A percentile compares a stretch with the other conserved stretches of the same genome.
Conservation (phyloP, 345 rosid species). For the Moringa oleifera region DNA sequence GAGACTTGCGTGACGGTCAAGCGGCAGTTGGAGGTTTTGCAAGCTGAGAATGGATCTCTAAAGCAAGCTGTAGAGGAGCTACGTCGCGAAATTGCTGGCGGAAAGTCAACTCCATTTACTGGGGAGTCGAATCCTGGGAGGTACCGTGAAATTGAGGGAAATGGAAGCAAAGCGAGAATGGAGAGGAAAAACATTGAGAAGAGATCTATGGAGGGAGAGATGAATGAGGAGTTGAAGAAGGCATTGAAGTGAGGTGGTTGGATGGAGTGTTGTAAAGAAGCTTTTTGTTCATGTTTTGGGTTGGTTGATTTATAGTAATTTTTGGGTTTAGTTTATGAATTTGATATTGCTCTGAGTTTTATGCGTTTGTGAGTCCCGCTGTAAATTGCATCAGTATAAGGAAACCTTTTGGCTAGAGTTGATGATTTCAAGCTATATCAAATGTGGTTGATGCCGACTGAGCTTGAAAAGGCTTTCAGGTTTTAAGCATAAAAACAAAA, state of each 20-base stretch:
- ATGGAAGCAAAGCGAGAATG: slow-evolving; percentile 23
- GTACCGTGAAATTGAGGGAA: slow-evolving; percentile 41
- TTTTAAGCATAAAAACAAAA: no score
- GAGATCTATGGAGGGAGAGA: slow-evolving; percentile 43
- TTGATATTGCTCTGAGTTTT: no score
- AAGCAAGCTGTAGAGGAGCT: slow-evolving; percentile 75
- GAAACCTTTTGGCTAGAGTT: no score
- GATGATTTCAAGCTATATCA: no score
- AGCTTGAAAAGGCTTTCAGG: no score
- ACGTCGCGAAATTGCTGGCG: slow-evolving; percentile 39
- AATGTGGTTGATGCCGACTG: no score
- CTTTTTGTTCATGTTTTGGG: no score
- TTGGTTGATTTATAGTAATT: no score
- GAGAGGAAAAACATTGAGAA: slow-evolving; percentile 48
- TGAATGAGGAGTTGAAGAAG: slow-evolving; percentile 64
- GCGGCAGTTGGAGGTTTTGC: slow-evolving; percentile 60
- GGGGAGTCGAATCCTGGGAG: slow-evolving; percentile 37
- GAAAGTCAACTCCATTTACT: slow-evolving; percentile 13
- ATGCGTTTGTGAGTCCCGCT: no score
- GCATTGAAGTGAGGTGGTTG: slow-evolving; percentile 60
- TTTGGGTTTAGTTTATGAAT: no score
- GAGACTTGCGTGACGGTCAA: slow-evolving; percentile 49
- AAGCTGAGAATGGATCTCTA: slow-evolving; percentile 53
- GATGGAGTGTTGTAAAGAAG: no score
- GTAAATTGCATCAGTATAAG: no score